Conservation (phyloP, 2,329 filamentous ascomycete genomes). For the Scedosporium aurantiacum region DNA sequence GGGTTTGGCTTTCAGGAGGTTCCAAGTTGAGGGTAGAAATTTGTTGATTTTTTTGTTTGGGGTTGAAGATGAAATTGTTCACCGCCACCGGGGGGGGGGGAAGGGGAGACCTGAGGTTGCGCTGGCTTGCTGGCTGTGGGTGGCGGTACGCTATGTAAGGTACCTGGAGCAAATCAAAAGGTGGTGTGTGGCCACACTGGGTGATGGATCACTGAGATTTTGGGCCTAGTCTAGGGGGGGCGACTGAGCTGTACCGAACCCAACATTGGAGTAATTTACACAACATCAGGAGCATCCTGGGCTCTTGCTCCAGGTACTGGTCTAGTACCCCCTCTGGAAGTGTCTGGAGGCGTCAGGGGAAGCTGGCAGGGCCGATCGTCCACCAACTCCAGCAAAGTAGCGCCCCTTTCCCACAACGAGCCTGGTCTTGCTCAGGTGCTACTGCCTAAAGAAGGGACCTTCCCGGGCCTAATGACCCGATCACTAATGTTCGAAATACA, state of each 20-base stretch:
- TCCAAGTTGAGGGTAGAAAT: constrained; percentile 5
- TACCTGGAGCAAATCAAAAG: constrained; percentile 1
- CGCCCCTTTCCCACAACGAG: not conserved
- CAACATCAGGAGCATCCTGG: not conserved
- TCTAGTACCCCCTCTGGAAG: not conserved
- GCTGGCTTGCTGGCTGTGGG: not conserved
- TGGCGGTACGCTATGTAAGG: not conserved
- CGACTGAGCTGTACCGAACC: not conserved
- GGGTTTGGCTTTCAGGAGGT: constrained; percentile 7
- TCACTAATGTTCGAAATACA: not conserved
- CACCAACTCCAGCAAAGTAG: not conserved
- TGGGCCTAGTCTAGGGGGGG: not conserved
- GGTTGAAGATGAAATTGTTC: constrained; percentile 7
- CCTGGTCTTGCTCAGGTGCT: not conserved
- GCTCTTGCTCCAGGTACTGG: not conserved
- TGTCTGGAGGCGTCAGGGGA: not conserved
- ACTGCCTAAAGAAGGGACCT: not conserved
- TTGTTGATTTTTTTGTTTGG: constrained; percentile 8
- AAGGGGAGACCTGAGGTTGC: constrained; percentile 6
- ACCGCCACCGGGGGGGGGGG: constrained; percentile 10
- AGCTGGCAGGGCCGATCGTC: not conserved
- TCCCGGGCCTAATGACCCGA: not conserved
- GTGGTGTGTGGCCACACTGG: not conserved
- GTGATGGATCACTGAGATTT: not conserved
- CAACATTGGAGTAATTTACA: not conserved